A percentile compares a stretch with the other conserved stretches of the same genome.
These are phyloP conservation scores for Lodderomyces pseudojiufengensis DNA, from an alignment of 1,139 yeast species.

Conservation along the genomic window DNA sequence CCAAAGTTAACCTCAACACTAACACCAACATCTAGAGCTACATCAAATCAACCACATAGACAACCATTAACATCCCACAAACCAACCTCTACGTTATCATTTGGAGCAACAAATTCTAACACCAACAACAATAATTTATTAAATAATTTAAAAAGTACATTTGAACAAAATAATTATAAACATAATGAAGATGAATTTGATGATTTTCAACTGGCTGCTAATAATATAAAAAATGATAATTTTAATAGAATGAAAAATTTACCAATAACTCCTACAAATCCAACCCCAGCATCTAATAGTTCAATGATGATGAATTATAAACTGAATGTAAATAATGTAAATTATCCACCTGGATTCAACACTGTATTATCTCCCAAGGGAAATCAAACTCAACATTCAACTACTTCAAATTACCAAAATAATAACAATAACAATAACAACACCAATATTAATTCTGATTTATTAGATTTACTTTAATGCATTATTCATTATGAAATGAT, in stretches of 20 bases:
- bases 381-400: background rate
- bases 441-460: slow-evolving; percentile 7
- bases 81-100: slow-evolving; percentile 15
- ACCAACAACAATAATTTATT: slow-evolving; percentile 18
- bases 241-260: slow-evolving; percentile 9
- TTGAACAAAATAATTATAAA: slow-evolving; percentile 8
- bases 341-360: slow-evolving; percentile 32
- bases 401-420: background rate
- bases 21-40: too few species aligned
- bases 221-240: slow-evolving; percentile 4
- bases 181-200: slow-evolving; percentile 27
- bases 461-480: slow-evolving; percentile 11
- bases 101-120: slow-evolving; percentile 24
- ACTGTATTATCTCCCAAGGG: slow-evolving; percentile 20
- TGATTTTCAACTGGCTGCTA: slow-evolving; percentile 27
- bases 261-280: slow-evolving; percentile 9
- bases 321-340: slow-evolving; percentile 6
- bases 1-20: background rate
- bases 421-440: slow-evolving; percentile 1
- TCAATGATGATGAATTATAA: background rate
- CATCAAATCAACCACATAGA: slow-evolving; percentile 3
- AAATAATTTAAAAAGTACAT: slow-evolving; percentile 21
- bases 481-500: too few species aligned
- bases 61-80: background rate
- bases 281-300: background rate